Evolutionary conservation across 2,329 filamentous ascomycete species (phyloP), one percentile per base, ranked within the genome.

Genomic region (Colletotrichum phormii): DNA sequence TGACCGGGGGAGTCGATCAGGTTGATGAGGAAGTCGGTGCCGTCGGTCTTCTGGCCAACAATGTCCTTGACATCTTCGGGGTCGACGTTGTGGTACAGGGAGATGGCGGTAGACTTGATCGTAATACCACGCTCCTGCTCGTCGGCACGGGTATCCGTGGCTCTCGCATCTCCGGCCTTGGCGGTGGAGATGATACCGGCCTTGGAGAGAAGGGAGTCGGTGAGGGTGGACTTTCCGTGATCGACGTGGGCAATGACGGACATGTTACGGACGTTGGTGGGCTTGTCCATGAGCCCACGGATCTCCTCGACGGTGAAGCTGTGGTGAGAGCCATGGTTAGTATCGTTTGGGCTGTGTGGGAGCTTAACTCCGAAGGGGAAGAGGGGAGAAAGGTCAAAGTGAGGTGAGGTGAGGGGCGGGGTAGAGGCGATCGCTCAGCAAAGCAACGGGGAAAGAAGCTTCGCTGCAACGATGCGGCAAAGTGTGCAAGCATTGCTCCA

Each of bases 181-280:
- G 95, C 95, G 81, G 95, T 94, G 81, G 97, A 98, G 85, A 99
- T 98, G 84, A 99, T 99, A 96, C 97, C 97, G 83, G 96, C 96
- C 89, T 97, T 97, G 89, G 97, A 95, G 84, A 99, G 94, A 79
- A 99, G 94, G 81, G 97, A 98, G 89, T 99, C 97, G 92, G 96
- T 98, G 82, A 99, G 92, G 85, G 97, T 99, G 81, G 97, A 99
- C 89, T 99, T 99, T 90, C 97, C 97, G 92, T 99, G 97, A 88
- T 99, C 97, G 92, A 99, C 95, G 90, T 99, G 97, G 86, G 97
- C 97, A 95, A 98, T 98, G 86, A 99, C 97, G 89, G 95, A 98
- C 96, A 98, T 98, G 92, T 98, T 98, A 87, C 90, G 89, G 85
- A 92, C 90, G 86, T 93, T 92, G 84, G 85, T 89, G 80, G 93